Evolutionary conservation across 345 rosid species (phyloP), one percentile per base, ranked within the genome.

Genomic region (Eucalyptus leucophloia): DNA sequence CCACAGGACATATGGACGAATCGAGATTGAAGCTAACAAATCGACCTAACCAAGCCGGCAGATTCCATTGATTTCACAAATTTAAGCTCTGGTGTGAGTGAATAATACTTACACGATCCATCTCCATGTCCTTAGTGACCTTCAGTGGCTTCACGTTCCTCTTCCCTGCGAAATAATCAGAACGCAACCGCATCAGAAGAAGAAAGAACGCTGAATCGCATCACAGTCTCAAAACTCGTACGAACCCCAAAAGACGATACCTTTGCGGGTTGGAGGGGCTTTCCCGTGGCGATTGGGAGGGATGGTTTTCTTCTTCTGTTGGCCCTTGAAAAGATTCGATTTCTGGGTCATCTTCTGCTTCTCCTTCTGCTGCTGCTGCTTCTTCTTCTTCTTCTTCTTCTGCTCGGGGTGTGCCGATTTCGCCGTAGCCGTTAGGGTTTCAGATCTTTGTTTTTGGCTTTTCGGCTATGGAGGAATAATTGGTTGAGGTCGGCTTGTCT

Each of bases 251-350:
- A 40, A 40, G 69, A 42, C 30, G n/a, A 40, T 40, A 95, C 99
- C 99, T 95, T 95, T 97, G 83, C 98, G 98, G 80, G 44, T 93
- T 19, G 89, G 93, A 67, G 93, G 53, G 18, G 90, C 42, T 91
- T 96, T 98, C 1, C 99, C 99, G 87, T 98, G 99, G 91, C 99
- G 99, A 92, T 89, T 98, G 6, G 93, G 94, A 88, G 97, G 95
- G 34, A 96, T 87, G 7, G 93, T 49, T 90, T 98, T 97, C 94
- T 90, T 94, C 94, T 95, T 97, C 94, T 94, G 92, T 56, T 96
- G 94, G 28, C 99, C 99, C 91, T 97, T 97, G 95, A 97, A 97
- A 28, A 92, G 96, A 89, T 90, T 91, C 86, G 93, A 93, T 91
- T 95, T 98, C 95, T 98, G 99, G 91, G 99, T 96, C 99, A 98